Base-by-base conservation (phyloP, 1,139 yeast species). In the Debaryomyces robertsiae region DNA sequence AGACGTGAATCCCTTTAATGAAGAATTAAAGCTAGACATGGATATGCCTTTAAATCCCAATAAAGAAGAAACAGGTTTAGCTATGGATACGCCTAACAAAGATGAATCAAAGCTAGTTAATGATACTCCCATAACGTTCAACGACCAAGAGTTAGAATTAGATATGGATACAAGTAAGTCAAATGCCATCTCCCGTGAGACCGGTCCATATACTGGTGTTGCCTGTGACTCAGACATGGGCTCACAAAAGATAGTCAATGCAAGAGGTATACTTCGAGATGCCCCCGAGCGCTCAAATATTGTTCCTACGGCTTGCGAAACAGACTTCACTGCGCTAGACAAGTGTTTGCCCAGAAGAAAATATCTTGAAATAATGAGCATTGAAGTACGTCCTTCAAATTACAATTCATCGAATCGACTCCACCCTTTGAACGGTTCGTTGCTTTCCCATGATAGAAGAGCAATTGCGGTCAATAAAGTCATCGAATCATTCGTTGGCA, bases 241-340 rank as follows among this genome's bases (percentile, higher is more conserved):
- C 14, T 4, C 38, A 7, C 13, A 27, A 14, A 30, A n/a, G n/a
- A 11, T 10, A n/a, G 13, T 6, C n/a, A 10, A 11, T 11, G 30
- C 17, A 18, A 32, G n/a, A n/a, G 33, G n/a, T 9, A 17, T n/a
- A n/a, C 15, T 10, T 5, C 17, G 18, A 19, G 18, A n/a, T 6
- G 22, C 5, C 7, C 7, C 22, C 5, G 7, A 7, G 22, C 22
- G 5, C 7, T 19, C 22, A 7, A 30, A 19, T 30, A 39, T 7
- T 5, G 22, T 6, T 6, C 7, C 7, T 19, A 7, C 5, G 22
- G 7, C 7, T 19, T 7, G 7, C 31, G 51, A 41, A n/a, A 85
- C 95, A 0, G 50, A 64, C 1, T 91, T 93, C 54, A 60, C 88
- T 19, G 95, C 98, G 0, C 69, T 93, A 15, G 98, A 91, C 58